Base-by-base conservation (phyloP, 192 early-diverging fungal species). In the Linnemannia exigua region DNA sequence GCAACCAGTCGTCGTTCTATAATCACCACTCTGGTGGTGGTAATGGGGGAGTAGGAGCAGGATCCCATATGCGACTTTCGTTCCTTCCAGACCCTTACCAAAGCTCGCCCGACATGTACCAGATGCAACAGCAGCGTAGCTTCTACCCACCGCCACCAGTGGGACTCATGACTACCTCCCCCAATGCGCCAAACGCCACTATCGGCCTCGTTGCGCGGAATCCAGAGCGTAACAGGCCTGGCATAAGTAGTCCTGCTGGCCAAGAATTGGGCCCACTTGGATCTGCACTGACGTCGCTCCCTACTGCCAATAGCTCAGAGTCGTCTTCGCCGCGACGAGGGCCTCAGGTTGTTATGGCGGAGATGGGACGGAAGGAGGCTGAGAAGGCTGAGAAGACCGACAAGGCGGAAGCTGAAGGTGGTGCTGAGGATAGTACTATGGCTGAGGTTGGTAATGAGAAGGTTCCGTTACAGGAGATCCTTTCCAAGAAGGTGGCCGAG, bases 291-390 rank as follows among this genome's bases (percentile, higher is more conserved):
- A 76, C 73, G 4, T 70, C 72, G 14, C 9, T 81, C 31, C 79
- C 72, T 20, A 44, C 41, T 3, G 58, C 52, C 8, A 61, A 28
- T 9, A 75, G 72, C 16, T 80, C 79, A 37, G 50, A n/a, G 3
- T 75, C 75, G 3, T 75, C 75, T 6, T 83, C 81, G 0, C 81
- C 81, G 6, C 77, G 77, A 19, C 81, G 81, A 14, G 81, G 75
- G n/a, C 81, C 81, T 2, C 81, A 83, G 52, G 73, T 58, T 14
- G 76, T 83, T 7, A 77, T 77, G 71, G 38, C 71, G 12, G 81
- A 77, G 38, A 83, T 83, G 81, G 81, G 76, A 31, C 75, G 75
- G 12, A 71, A 37, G 47, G 76, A 83, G 36, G 81, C 80, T 14
- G 70, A 75, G 25, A 67, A 46, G 33, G 74, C 51, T 41, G 54